Conservation (phyloP, 2,329 filamentous ascomycete genomes). For the Colletotrichum karsti region DNA sequence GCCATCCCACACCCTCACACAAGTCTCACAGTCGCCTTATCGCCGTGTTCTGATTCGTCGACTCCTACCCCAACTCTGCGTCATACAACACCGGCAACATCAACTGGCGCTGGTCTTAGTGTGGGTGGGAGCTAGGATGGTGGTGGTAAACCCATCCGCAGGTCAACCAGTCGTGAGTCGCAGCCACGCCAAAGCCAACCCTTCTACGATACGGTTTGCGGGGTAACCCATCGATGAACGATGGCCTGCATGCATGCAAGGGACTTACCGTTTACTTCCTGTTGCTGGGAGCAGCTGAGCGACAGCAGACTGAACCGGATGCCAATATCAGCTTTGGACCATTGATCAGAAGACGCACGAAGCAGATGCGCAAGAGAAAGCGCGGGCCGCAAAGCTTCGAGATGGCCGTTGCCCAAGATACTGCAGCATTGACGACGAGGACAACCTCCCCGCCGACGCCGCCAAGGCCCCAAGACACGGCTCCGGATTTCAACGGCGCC, state of each 20-base stretch:
- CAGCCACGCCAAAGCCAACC: neutral
- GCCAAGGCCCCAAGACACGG: slow-evolving; percentile 29
- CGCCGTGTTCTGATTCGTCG: slow-evolving; percentile 18
- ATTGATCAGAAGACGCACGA: neutral
- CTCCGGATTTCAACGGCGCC: slow-evolving; percentile 27
- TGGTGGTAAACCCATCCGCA: neutral
- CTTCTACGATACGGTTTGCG: slow-evolving; percentile 11
- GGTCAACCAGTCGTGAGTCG: slow-evolving; percentile 13
- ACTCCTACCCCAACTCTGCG: slow-evolving; percentile 9
- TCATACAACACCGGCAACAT: slow-evolving; percentile 22
- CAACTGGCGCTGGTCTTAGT: slow-evolving; percentile 14
- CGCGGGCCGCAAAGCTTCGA: neutral
- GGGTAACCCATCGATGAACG: slow-evolving; percentile 12
- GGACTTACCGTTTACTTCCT: neutral
- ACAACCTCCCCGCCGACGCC: slow-evolving; percentile 2
- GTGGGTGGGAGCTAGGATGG: slow-evolving; percentile 17
- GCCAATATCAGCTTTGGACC: neutral
- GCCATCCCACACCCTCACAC: slow-evolving; percentile 15
- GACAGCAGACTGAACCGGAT: neutral
- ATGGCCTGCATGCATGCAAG: slow-evolving; percentile 3
- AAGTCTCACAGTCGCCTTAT: slow-evolving; percentile 24
- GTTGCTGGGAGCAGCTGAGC: neutral
- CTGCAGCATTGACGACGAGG: neutral
- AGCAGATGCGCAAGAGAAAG: neutral
- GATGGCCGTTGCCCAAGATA: slow-evolving; percentile 23